Evolutionary conservation across 768 basidiomycete species (phyloP).

Genomic region (Cyathus striatus): DNA sequence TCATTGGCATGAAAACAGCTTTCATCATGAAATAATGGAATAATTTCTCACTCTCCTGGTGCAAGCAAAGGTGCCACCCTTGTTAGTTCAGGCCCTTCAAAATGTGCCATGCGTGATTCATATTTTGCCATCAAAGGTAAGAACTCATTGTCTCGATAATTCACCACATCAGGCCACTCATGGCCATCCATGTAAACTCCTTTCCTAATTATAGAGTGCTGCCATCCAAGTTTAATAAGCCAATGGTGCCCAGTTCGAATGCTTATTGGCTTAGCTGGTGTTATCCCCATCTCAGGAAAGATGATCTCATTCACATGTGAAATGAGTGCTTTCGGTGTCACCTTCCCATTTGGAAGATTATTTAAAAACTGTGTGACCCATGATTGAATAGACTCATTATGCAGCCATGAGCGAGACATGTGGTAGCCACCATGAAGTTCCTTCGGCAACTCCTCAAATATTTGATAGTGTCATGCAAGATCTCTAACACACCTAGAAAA

Average conservation of each 20-base stretch:
- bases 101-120: conserved; percentile 10
- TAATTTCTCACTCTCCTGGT: conserved; percentile 17
- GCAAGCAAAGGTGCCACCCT: conserved; percentile 13
- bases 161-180: conserved; percentile 24
- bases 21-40: conserved; percentile 25
- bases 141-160: conserved; percentile 23
- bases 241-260: conserved; percentile 23
- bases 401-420: conserved; percentile 10
- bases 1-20: conserved; percentile 23
- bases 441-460: conserved; percentile 25
- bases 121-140: conserved; percentile 18
- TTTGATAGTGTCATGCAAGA: conserved; percentile 29
- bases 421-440: conserved; percentile 18
- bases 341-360: conserved; percentile 11
- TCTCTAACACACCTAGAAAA: conserved; percentile 21
- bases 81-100: conserved; percentile 11
- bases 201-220: conserved; percentile 12
- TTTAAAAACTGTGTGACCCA: conserved; percentile 11
- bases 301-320: conserved; percentile 14
- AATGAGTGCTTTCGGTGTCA: conserved; percentile 15
- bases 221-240: conserved; percentile 24
- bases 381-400: conserved; percentile 15
- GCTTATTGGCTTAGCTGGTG: conserved; percentile 11
- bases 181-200: conserved; percentile 11
- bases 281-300: conserved; percentile 18